A percentile compares a stretch with the other conserved stretches of the same genome.
Conservation (phyloP, 768 basidiomycete genomes). For the Phanerochaete sordida region DNA sequence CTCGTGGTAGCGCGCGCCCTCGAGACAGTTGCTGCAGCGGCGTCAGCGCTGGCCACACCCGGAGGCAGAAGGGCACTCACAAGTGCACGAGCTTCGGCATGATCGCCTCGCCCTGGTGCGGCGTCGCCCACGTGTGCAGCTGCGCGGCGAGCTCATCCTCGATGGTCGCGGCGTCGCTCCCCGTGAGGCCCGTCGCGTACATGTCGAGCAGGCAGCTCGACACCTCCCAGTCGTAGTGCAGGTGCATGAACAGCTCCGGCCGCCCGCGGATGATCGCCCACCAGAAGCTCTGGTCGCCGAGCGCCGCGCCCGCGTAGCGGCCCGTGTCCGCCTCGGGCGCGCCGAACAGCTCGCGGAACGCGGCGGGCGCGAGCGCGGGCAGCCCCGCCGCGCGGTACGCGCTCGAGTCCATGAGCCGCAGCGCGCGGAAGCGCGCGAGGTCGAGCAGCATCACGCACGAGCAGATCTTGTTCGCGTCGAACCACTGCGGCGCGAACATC, state of each 20-base stretch:
- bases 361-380: conserved; percentile 35
- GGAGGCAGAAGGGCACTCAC: conserved; percentile 28
- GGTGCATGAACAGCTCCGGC: conserved; percentile 38
- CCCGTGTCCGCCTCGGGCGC: conserved; percentile 31
- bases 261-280: conserved; percentile 47
- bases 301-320: conserved; percentile 38
- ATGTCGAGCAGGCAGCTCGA: conserved; percentile 48
- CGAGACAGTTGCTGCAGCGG: conserved; percentile 37
- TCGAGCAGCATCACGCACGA: conserved; percentile 53
- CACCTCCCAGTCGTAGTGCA: conserved; percentile 46
- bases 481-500: conserved; percentile 36
- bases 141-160: conserved; percentile 33
- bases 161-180: conserved; percentile 30
- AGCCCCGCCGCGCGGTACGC: conserved; percentile 30
- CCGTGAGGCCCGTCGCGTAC: conserved; percentile 40
- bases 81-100: conserved; percentile 49
- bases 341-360: conserved; percentile 44
- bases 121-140: conserved; percentile 33
- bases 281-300: conserved; percentile 52
- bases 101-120: conserved; percentile 38
- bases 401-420: conserved; percentile 46
- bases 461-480: conserved; percentile 39
- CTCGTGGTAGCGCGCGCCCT: conserved; percentile 30
- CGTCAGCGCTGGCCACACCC: neutral
- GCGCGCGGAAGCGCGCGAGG: conserved; percentile 38